Conservation (phyloP, 2,329 filamentous ascomycete species). For the Cercospora canescens region DNA sequence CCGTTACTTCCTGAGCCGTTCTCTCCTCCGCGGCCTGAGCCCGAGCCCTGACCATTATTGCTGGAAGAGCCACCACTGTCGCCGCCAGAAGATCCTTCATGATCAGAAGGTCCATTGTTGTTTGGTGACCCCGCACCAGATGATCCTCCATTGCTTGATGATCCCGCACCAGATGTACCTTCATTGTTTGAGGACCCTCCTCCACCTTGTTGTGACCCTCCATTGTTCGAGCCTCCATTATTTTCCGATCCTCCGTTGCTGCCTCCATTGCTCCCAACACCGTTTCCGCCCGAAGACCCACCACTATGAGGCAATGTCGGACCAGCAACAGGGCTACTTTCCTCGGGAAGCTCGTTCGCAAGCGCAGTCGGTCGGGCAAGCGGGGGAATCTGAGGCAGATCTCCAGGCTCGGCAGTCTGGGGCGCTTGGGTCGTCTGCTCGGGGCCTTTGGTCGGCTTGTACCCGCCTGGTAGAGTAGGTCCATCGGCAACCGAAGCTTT, state of each 20-base stretch:
- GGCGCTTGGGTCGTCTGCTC: not conserved
- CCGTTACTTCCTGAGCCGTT: not conserved
- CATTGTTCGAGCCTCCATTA: not conserved
- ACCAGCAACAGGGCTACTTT: not conserved
- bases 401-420: not conserved
- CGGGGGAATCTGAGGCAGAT: slow-evolving; percentile 1
- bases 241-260: not conserved
- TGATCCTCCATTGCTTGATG: not conserved
- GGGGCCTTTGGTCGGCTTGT: not conserved
- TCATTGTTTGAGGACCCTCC: not conserved
- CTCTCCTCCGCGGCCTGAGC: not conserved
- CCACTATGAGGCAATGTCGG: slow-evolving; percentile 2
- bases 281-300: not conserved
- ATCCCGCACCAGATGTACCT: not conserved
- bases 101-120: not conserved
- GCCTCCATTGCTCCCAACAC: too few relatives aligned
- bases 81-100: not conserved
- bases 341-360: not conserved
- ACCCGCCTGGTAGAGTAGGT: slow-evolving; percentile 6
- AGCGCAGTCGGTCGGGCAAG: not conserved
- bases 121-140: not conserved
- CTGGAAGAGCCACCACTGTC: not conserved
- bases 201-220: not conserved
- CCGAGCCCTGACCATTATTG: not conserved
- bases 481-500: slow-evolving; percentile 1